Conservation (phyloP, 139 green algal species). For the Coccomyxa sp. region DNA sequence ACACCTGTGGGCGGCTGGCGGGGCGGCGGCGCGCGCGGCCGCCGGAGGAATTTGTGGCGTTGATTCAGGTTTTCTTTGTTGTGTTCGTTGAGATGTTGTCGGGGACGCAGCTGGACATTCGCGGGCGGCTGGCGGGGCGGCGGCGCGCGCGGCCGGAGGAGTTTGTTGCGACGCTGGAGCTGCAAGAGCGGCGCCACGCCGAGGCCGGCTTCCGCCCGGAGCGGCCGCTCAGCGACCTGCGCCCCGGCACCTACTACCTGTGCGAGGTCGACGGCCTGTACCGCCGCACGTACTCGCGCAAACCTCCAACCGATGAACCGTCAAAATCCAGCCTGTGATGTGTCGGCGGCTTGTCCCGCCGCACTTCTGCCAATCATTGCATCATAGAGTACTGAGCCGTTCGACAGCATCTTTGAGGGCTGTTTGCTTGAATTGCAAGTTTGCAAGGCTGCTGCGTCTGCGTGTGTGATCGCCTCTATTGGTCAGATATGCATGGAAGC, state of each 20-base stretch:
- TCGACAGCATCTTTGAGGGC: too few relatives aligned
- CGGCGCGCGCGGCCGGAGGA: conserved; percentile 12
- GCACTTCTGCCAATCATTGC: too few relatives aligned
- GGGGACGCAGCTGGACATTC: conserved; percentile 8
- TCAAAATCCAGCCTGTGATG: too few relatives aligned
- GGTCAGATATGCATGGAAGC: too few relatives aligned
- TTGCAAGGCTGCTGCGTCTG: too few relatives aligned
- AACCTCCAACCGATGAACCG: neutral
- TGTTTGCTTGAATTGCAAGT: too few relatives aligned
- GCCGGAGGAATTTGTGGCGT: conserved; percentile 39
- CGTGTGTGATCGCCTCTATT: too few relatives aligned
- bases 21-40: neutral
- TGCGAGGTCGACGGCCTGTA: conserved; percentile 51
- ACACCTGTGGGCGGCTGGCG: neutral
- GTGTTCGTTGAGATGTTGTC: too few relatives aligned
- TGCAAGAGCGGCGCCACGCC: conserved; percentile 26
- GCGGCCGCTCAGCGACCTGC: conserved; percentile 27
- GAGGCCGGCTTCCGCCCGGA: conserved; percentile 23
- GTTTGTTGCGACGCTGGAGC: conserved; percentile 38
- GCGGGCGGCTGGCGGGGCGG: neutral
- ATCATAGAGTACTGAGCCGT: too few relatives aligned
- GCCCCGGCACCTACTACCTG: conserved; percentile 56
- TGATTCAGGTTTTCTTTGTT: too few relatives aligned
- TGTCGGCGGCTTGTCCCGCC: too few relatives aligned
- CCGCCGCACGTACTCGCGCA: conserved; percentile 43